Evolutionary conservation across 306 rosid species (phyloP).

Genomic region (Quercus suber): DNA sequence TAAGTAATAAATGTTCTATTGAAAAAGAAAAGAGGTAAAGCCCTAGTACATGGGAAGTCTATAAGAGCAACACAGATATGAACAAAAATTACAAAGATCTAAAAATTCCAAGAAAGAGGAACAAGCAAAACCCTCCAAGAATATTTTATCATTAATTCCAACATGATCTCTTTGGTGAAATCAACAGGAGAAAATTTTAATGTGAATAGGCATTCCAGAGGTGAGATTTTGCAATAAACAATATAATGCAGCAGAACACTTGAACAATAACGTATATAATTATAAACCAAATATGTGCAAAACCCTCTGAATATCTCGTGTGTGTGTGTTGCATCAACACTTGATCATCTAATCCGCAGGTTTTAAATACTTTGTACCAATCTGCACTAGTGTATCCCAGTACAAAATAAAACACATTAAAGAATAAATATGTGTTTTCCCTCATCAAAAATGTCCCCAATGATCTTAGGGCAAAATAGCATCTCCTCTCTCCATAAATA

Average conservation of each 20-base stretch:
- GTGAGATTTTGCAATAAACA: neutral
- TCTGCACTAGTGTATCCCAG: neutral
- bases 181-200: neutral
- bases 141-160: neutral
- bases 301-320: no score
- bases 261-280: neutral
- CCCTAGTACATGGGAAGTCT: no score
- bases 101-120: no score
- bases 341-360: neutral
- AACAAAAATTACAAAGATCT: no score
- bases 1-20: neutral
- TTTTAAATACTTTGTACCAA: neutral
- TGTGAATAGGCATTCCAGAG: neutral
- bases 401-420: neutral
- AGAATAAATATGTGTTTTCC: neutral
- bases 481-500: neutral
- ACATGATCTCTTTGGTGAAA: neutral
- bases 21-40: no score
- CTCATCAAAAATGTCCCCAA: neutral
- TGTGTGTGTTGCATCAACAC: neutral
- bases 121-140: neutral
- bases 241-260: neutral
- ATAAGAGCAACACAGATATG: no score
- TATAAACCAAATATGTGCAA: slow-evolving; percentile 1
- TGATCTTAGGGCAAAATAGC: neutral